Percentiles rank a stretch among this genome's conserved stretches.
Evolutionary conservation across 2,329 filamentous ascomycete genomes (phyloP).

Genomic region (Dothideomycetes sp.): DNA sequence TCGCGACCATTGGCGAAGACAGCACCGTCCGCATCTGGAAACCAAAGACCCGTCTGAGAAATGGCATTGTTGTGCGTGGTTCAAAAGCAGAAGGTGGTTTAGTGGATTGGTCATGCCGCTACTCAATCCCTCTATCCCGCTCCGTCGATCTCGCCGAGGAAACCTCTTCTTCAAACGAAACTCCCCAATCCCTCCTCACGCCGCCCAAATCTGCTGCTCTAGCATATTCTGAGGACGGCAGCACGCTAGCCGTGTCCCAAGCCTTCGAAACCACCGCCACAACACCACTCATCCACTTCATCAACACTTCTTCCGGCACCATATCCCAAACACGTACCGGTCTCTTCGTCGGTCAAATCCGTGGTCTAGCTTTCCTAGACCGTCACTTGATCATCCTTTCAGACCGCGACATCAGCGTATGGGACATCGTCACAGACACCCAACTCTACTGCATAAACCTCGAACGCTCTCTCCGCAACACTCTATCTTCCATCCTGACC

Average conservation of each 20-base stretch:
- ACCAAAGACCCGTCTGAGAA: conserved; percentile 58
- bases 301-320: conserved; percentile 61
- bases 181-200: neutral
- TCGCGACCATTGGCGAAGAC: conserved; percentile 80
- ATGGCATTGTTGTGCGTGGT: conserved; percentile 57
- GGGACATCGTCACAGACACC: conserved; percentile 73
- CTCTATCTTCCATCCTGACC: conserved; percentile 49
- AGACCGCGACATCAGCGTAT: conserved; percentile 62
- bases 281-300: conserved; percentile 59
- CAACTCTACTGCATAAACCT: conserved; percentile 59
- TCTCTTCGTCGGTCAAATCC: conserved; percentile 53
- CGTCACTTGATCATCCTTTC: conserved; percentile 69
- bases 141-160: conserved; percentile 11
- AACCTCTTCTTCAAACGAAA: no score
- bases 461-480: conserved; percentile 23
- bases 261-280: conserved; percentile 35
- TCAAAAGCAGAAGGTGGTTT: conserved; percentile 49
- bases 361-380: conserved; percentile 59
- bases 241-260: conserved; percentile 59
- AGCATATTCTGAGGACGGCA: conserved; percentile 75
- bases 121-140: conserved; percentile 27
- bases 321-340: conserved; percentile 59
- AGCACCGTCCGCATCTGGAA: conserved; percentile 71
- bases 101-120: conserved; percentile 64
- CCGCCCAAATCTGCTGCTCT: conserved; percentile 50